Evolutionary conservation across 2,329 filamentous ascomycete genomes (phyloP), one percentile per base, ranked within the genome.

Genomic region (Penicillium brasilianum): DNA sequence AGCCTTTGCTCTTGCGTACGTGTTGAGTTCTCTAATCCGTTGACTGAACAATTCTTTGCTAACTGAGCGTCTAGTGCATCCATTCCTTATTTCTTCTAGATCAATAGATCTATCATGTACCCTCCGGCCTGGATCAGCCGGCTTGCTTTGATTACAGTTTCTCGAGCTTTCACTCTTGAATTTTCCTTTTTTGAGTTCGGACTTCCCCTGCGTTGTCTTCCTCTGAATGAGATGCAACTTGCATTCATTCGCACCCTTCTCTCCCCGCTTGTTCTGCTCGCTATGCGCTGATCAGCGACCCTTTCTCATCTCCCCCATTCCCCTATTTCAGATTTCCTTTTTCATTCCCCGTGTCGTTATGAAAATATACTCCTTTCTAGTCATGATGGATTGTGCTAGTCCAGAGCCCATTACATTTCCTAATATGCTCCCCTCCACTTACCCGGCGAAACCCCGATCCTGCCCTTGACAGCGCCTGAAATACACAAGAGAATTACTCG

Each of bases 1-100:
- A 60, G 95, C 92, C 50, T 84, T 97, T 75, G 92, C 91, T 59
- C 85, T 97, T 77, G 93, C 93, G 95, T 98, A 86, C 82, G 93
- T 90, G n/a, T 14, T 28, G 58, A 32, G 48, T 55, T 14, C 51
- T 28, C 46, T 18, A 16, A 48, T 49, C 32, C 11, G 55, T 8
- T 7, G 20, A 22, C 14, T 34, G 20, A 43, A 7, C 39, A 39
- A 59, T n/a, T 16, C 22, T 34, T 48, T 55, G 25, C 69, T 73
- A 66, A 76, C 67, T 28, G 39, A 9, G 4, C 49, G 22, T 58
- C 1, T 59, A 82, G 80, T 51, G 79, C 79, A 43, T 76, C 78
- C 14, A 80, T 82, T 68, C 80, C 80, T 25, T 82, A 81, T 68
- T 81, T 82, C 69, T 79, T 81, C 67, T 80, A 75, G 49, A 54